These are phyloP conservation scores for Suhomyces pyralidae DNA, from an alignment of 805 yeast species.

Conservation along the genomic window DNA sequence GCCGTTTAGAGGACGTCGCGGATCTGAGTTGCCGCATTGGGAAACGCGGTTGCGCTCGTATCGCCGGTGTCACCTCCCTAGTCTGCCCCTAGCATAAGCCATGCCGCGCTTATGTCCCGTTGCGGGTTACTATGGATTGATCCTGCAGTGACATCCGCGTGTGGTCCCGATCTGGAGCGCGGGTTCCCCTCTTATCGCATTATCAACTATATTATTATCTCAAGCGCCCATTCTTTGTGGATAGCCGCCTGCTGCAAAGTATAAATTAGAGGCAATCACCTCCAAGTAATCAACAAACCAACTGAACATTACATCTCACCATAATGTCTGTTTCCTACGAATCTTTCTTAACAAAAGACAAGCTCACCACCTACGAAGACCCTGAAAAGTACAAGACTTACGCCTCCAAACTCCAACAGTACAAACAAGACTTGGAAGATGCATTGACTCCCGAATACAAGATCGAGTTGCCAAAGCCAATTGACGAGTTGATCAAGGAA, in stretches of 20 bases:
- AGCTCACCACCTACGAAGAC: conserved; percentile 35
- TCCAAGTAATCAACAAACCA: not conserved
- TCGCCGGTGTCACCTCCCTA: not conserved
- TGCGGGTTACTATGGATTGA: not conserved
- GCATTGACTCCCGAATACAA: conserved; percentile 31
- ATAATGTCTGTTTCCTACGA: conserved; percentile 13
- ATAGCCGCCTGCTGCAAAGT: not conserved
- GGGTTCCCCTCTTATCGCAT: not conserved
- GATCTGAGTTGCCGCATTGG: not conserved
- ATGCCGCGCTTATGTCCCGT: not conserved
- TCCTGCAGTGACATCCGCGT: not conserved
- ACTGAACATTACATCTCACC: not conserved
- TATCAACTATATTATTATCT: not conserved
- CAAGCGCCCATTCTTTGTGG: not conserved
- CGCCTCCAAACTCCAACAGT: conserved; percentile 46
- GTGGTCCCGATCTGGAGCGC: not conserved
- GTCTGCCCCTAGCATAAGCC: not conserved
- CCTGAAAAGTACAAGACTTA: conserved; percentile 39
- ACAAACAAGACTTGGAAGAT: conserved; percentile 32
- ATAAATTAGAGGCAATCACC: not conserved
- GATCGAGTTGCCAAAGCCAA: conserved; percentile 30
- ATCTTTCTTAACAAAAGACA: conserved; percentile 30
- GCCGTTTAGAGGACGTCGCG: not conserved
- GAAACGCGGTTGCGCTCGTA: not conserved
- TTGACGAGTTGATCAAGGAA: conserved; percentile 30